These are phyloP conservation scores for Scenedesmus sp. DNA, from an alignment of 163 green algal genomes.

Conservation along the genomic window DNA sequence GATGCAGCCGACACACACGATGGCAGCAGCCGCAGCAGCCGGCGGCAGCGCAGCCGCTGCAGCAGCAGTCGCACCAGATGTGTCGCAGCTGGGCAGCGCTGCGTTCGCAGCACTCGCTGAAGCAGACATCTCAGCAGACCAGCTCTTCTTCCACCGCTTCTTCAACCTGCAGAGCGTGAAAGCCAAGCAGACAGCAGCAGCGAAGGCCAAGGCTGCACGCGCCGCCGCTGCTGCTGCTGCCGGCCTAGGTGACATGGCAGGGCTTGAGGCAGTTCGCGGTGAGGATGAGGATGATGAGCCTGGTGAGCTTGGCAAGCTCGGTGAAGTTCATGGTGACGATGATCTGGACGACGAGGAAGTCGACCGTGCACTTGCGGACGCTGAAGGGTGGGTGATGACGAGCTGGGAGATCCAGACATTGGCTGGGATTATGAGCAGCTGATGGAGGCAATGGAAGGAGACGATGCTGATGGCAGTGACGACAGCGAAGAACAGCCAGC, in stretches of 20 bases:
- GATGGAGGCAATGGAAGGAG: constrained; percentile 36
- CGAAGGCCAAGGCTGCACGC: constrained; percentile 4
- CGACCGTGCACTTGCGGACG: constrained; percentile 17
- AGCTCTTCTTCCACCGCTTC: constrained; percentile 86
- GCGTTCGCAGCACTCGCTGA: constrained; percentile 76
- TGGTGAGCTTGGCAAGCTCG: constrained; percentile 24
- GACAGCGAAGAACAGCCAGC: constrained; percentile 1
- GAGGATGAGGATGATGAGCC: constrained; percentile 54
- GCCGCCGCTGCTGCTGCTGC: constrained; percentile 26
- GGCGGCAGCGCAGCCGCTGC: constrained; percentile 9
- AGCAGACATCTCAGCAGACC: constrained; percentile 73
- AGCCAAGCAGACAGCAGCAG: constrained; percentile 42
- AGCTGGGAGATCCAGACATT: constrained; percentile 43
- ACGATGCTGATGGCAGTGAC: background rate
- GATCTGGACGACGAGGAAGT: constrained; percentile 43
- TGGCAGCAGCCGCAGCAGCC: constrained; percentile 9
- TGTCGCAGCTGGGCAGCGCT: constrained; percentile 60
- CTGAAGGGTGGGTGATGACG: constrained; percentile 44
- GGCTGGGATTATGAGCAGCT: constrained; percentile 50
- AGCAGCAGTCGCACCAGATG: background rate
- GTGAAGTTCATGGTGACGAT: constrained; percentile 28
- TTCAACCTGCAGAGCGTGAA: constrained; percentile 66
- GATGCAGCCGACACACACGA: constrained; percentile 81
- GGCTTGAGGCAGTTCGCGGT: constrained; percentile 29
- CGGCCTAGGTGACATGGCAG: constrained; percentile 24